These are phyloP conservation scores for Blastocystis sp. DNA, from an alignment of 352 stramenopile species.

Conservation along the genomic window DNA sequence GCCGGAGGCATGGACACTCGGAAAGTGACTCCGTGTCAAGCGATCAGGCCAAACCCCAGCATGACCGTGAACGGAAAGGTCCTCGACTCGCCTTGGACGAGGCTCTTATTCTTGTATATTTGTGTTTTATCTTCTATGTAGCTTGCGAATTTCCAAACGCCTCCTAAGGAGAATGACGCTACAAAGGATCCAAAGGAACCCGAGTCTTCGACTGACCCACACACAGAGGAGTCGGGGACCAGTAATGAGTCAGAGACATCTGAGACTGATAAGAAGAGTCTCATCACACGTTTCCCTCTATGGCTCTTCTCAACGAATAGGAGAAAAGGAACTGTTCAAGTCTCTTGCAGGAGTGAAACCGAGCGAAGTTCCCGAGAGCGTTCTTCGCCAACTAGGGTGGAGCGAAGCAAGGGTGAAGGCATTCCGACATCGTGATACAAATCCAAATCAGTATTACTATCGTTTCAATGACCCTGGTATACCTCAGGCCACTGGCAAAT, in stretches of 20 bases:
- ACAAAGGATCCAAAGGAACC: background rate
- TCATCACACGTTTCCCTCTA: background rate
- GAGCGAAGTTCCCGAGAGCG: background rate
- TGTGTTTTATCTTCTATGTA: background rate
- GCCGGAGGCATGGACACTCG: background rate
- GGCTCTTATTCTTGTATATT: conserved; percentile 15
- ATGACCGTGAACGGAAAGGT: background rate
- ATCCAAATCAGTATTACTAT: conserved; percentile 65
- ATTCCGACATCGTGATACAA: conserved; percentile 61
- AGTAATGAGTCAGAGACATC: background rate
- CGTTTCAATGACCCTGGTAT: conserved; percentile 63
- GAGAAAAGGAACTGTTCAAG: conserved; percentile 8
- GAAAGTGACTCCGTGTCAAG: background rate
- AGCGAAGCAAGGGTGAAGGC: conserved; percentile 53
- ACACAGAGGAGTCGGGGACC: background rate
- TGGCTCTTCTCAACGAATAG: background rate
- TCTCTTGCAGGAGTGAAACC: background rate
- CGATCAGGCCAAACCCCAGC: background rate
- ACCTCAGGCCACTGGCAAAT: conserved; percentile 62
- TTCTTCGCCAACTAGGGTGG: conserved; percentile 30
- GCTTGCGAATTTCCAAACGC: background rate
- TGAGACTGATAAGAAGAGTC: background rate
- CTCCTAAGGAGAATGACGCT: background rate
- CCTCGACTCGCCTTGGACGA: conserved; percentile 37
- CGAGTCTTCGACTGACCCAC: background rate